Evolutionary conservation across 139 green algal genomes (phyloP).

Genomic region (Eudorina sp.): DNA sequence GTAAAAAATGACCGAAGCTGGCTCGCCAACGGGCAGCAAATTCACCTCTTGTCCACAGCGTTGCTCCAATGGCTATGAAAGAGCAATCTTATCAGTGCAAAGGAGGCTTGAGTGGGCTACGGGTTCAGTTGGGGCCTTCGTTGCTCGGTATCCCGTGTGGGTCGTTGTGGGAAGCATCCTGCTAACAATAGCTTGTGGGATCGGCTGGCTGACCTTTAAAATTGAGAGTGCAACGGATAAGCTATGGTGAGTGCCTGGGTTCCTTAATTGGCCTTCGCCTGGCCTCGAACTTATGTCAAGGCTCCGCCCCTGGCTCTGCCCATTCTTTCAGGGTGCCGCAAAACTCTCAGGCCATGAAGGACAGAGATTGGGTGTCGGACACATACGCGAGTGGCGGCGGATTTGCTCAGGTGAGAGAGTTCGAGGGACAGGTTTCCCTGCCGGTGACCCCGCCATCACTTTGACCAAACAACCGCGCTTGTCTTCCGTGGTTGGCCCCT

Average conservation of each 20-base stretch:
- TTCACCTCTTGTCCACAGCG: neutral
- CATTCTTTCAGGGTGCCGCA: neutral
- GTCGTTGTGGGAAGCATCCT: neutral
- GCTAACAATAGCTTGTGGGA: neutral
- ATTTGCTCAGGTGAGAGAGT: neutral
- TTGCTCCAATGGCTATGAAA: neutral
- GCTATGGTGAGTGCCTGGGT: constrained; percentile 18
- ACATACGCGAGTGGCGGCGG: neutral
- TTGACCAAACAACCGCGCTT: too few relatives aligned
- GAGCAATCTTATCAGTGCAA: neutral
- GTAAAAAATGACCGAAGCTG: neutral
- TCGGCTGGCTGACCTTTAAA: neutral
- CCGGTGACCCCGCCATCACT: too few relatives aligned
- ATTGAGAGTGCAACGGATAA: neutral
- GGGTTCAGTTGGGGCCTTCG: neutral
- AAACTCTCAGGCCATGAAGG: neutral
- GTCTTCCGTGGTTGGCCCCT: too few relatives aligned
- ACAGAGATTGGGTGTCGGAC: too few relatives aligned
- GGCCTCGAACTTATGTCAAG: too few relatives aligned
- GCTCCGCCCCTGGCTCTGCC: too few relatives aligned
- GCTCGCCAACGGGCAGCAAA: neutral
- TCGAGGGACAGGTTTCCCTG: too few relatives aligned
- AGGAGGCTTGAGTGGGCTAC: neutral
- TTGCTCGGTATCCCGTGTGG: neutral
- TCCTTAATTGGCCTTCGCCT: too few relatives aligned